Conservation (phyloP, 106 monocot genomes). For the Phalaenopsis aphrodite region DNA sequence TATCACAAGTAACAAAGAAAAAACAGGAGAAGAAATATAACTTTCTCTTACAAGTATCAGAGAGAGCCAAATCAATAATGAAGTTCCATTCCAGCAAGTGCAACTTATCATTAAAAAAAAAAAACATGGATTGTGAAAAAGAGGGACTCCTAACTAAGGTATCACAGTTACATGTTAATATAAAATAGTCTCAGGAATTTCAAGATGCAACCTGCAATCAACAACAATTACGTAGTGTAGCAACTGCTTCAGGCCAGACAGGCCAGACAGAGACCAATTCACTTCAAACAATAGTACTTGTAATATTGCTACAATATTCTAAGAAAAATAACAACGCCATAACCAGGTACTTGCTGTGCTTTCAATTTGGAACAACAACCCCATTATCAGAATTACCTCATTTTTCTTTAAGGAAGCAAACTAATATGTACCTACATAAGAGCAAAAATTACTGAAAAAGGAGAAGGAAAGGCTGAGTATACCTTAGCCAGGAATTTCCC, state of each 20-base stretch:
- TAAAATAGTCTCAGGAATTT: background rate
- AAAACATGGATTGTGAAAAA: background rate
- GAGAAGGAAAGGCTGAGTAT: background rate
- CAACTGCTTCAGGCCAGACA: background rate
- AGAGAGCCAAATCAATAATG: background rate
- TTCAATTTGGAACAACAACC: background rate
- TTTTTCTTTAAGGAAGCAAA: background rate
- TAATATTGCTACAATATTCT: background rate
- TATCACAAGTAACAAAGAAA: background rate
- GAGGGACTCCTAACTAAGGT: background rate
- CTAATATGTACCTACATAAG: background rate
- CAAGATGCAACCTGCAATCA: background rate
- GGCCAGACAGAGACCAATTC: background rate
- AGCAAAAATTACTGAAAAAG: background rate
- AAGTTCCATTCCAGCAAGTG: background rate
- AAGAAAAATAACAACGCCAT: background rate
- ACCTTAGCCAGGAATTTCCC: constrained; percentile 99
- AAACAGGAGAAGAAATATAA: background rate
- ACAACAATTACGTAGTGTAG: background rate
- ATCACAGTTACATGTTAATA: background rate
- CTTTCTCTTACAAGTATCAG: background rate
- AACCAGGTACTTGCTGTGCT: background rate
- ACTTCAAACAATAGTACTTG: background rate
- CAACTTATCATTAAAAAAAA: background rate
- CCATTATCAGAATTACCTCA: too few relatives aligned